Evolutionary conservation across 1,139 yeast species (phyloP).

Genomic region (Yamadazyma songkhlaensis): DNA sequence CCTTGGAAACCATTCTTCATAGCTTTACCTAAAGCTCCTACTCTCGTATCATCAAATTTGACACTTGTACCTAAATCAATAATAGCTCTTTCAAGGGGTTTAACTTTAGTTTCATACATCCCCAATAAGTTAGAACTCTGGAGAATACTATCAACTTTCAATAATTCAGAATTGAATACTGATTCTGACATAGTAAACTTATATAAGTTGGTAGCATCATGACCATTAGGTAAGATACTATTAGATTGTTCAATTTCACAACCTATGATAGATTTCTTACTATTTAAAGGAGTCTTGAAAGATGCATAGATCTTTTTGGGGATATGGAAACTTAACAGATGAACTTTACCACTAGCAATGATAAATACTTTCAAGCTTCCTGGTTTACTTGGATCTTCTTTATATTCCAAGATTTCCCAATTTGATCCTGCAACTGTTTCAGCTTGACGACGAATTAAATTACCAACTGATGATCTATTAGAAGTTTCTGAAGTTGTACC

Average conservation of each 20-base stretch:
- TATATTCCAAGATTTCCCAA: slow-evolving; percentile 85
- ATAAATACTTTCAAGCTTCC: slow-evolving; percentile 79
- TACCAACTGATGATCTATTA: slow-evolving; percentile 56
- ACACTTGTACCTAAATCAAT: slow-evolving; percentile 77
- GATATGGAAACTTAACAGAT: slow-evolving; percentile 67
- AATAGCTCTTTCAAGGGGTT: slow-evolving; percentile 68
- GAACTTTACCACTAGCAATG: slow-evolving; percentile 68
- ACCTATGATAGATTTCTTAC: slow-evolving; percentile 44
- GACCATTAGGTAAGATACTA: slow-evolving; percentile 71
- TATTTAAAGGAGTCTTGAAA: slow-evolving; percentile 49
- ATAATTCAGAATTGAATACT: slow-evolving; percentile 53
- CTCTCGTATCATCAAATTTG: slow-evolving; percentile 60
- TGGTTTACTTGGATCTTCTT: slow-evolving; percentile 52
- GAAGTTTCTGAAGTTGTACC: slow-evolving; percentile 58
- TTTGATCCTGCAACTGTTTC: slow-evolving; percentile 70
- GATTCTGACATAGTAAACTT: slow-evolving; percentile 68
- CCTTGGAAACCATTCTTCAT: slow-evolving; percentile 79
- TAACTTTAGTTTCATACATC: slow-evolving; percentile 73
- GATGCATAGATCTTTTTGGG: slow-evolving; percentile 73
- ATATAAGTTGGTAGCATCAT: slow-evolving; percentile 54
- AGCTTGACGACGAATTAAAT: slow-evolving; percentile 72
- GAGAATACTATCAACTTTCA: slow-evolving; percentile 61
- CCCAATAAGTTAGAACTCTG: slow-evolving; percentile 65
- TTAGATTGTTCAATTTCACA: slow-evolving; percentile 60
- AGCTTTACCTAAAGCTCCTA: slow-evolving; percentile 87